Conservation (phyloP, 805 yeast genomes). For the Teunomyces pallodes region DNA sequence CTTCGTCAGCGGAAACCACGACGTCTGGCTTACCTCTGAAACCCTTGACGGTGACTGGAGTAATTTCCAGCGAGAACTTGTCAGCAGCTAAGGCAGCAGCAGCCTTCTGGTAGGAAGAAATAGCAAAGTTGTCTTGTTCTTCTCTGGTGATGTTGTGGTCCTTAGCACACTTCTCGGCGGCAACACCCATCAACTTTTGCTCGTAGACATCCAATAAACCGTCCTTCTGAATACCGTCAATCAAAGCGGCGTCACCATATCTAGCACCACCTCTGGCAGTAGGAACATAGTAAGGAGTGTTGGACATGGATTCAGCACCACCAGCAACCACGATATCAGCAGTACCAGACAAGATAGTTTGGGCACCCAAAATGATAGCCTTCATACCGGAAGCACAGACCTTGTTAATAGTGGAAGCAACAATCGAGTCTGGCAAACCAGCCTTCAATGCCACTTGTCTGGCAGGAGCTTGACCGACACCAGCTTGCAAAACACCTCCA, state of each 20-base stretch:
- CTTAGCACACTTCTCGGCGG: constrained; percentile 93
- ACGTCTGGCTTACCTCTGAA: constrained; percentile 83
- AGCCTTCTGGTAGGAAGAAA: constrained; percentile 82
- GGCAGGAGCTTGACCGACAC: constrained; percentile 96
- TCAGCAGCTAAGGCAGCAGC: constrained; percentile 76
- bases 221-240: constrained; percentile 90
- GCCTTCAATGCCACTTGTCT: constrained; percentile 94
- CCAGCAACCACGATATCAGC: constrained; percentile 95
- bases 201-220: constrained; percentile 93
- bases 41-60: constrained; percentile 88
- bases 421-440: constrained; percentile 75
- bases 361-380: constrained; percentile 87
- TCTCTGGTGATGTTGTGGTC: constrained; percentile 78
- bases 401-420: constrained; percentile 90
- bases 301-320: constrained; percentile 97
- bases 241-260: constrained; percentile 75
- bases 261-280: constrained; percentile 84
- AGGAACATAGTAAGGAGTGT: constrained; percentile 90
- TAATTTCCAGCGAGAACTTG: constrained; percentile 78
- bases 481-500: constrained; percentile 91
- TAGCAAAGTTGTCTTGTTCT: constrained; percentile 86
- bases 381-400: constrained; percentile 97
- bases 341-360: constrained; percentile 79
- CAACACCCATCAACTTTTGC: constrained; percentile 88
- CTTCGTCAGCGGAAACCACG: constrained; percentile 77